Evolutionary conservation across 192 early-diverging fungal species (phyloP).

Genomic region (Allomyces macrogynus): DNA sequence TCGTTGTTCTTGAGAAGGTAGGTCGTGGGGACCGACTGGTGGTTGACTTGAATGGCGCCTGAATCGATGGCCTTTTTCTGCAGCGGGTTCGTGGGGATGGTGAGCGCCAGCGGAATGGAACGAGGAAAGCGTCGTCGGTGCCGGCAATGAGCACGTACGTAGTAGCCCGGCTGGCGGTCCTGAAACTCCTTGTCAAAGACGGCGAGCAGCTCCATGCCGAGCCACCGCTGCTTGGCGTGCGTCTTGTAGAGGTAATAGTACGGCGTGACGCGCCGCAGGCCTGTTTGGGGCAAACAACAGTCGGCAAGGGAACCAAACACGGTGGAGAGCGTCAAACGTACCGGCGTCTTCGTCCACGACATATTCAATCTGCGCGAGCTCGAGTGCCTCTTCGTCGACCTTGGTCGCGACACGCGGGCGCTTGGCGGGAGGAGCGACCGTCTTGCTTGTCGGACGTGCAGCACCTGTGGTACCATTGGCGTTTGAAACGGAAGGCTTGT

Average conservation of each 20-base stretch:
- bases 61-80: constrained; percentile 49
- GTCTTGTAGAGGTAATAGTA: constrained; percentile 66
- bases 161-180: constrained; percentile 59
- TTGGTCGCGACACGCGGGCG: too few species aligned
- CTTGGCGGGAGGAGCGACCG: too few species aligned
- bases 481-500: too few species aligned
- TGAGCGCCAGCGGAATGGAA: constrained; percentile 4
- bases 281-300: constrained; percentile 12
- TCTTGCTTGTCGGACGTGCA: too few species aligned
- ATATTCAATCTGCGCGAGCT: too few species aligned
- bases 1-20: constrained; percentile 60
- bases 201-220: constrained; percentile 48
- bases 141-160: constrained; percentile 23
- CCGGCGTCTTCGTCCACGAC: too few species aligned
- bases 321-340: too few species aligned
- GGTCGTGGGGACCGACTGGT: constrained; percentile 21
- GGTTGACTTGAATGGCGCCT: constrained; percentile 69
- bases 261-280: constrained; percentile 61
- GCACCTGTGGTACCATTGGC: too few species aligned
- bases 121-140: too few species aligned
- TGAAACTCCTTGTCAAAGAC: constrained; percentile 76
- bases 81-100: not conserved
- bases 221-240: constrained; percentile 80
- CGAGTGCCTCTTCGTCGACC: too few species aligned
- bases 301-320: too few species aligned